Evolutionary conservation across 2,329 filamentous ascomycete species (phyloP).

Genomic region (Berkeleyomyces rouxiae): DNA sequence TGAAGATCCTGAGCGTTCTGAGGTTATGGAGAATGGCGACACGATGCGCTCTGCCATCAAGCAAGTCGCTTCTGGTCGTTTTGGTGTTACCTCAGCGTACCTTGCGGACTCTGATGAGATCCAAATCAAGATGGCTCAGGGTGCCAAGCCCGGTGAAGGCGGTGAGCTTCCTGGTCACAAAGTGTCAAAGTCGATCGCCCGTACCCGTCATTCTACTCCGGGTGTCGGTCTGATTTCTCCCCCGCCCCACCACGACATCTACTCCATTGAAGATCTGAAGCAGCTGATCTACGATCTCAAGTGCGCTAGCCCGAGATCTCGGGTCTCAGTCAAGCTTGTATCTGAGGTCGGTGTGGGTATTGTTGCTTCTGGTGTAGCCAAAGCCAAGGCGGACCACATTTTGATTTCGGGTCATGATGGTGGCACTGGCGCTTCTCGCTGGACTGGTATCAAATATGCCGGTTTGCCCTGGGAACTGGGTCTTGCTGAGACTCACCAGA

Average conservation of each 20-base stretch:
- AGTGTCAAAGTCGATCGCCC: slow-evolving; percentile 83
- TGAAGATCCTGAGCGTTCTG: slow-evolving; percentile 81
- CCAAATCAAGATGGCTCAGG: slow-evolving; percentile 99
- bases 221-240: slow-evolving; percentile 93
- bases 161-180: slow-evolving; percentile 95
- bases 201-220: slow-evolving; percentile 87
- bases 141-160: slow-evolving; percentile 93
- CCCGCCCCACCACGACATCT: slow-evolving; percentile 93
- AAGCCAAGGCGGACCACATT: slow-evolving; percentile 94
- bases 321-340: slow-evolving; percentile 92
- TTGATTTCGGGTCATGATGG: slow-evolving; percentile 93
- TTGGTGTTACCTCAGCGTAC: slow-evolving; percentile 90
- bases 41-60: slow-evolving; percentile 97
- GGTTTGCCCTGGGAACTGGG: slow-evolving; percentile 93
- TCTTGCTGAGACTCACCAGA: slow-evolving; percentile 94
- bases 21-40: slow-evolving; percentile 76
- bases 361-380: slow-evolving; percentile 90
- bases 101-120: slow-evolving; percentile 89
- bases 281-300: slow-evolving; percentile 96
- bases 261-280: slow-evolving; percentile 95
- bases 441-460: slow-evolving; percentile 98
- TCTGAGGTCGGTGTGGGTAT: slow-evolving; percentile 96
- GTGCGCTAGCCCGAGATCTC: slow-evolving; percentile 80
- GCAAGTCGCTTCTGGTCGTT: slow-evolving; percentile 88
- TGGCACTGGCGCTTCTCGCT: slow-evolving; percentile 88